Evolutionary conservation across 2,329 filamentous ascomycete genomes (phyloP), one percentile per base, ranked within the genome.

Genomic region (Xylariaceae sp.): DNA sequence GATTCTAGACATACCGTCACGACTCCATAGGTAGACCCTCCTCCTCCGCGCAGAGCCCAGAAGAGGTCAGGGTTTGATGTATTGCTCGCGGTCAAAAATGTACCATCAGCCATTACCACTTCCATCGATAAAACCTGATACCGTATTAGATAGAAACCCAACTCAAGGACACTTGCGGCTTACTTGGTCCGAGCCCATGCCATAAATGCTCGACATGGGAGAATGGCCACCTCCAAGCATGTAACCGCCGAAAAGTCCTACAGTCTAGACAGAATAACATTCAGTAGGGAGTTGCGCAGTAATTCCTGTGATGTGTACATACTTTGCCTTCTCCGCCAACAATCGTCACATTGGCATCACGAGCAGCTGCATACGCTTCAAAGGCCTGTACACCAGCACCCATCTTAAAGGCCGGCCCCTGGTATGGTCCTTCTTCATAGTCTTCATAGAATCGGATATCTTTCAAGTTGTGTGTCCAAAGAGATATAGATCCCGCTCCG

Each of bases 151-250:
- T 17, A 47, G 14, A 10, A 45, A 42, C 12, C 12, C n/a, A 36
- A 31, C 12, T 17, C 16, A 7, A 17, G 17, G 42, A 10, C 38
- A 19, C 12, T 7, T 12, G 18, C n/a, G 17, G 55, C 60, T 38
- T 28, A 61, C 62, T 43, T 79, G 74, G 60, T 81, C 79, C 28
- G 74, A 74, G 5, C 69, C 78, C 63, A 81, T 73, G 55, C 81
- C 72, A 56, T 77, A 77, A 36, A 75, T 62, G 48, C 71, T 71
- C 11, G 74, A 75, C 48, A 84, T 60, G 2, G 79, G 79, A 11
- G 75, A 77, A 63, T 84, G 79, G 0, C 81, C 81, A 41, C 78
- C 81, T 12, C 78, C 80, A 39, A 74, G 61, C 11, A 71, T 67
- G 58, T 73, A 77, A 5, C 75, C 75, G 22, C 78, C 78, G 6